These are phyloP conservation scores for Hyphopichia buzzinii DNA, from an alignment of 1,139 yeast species.

Conservation along the genomic window DNA sequence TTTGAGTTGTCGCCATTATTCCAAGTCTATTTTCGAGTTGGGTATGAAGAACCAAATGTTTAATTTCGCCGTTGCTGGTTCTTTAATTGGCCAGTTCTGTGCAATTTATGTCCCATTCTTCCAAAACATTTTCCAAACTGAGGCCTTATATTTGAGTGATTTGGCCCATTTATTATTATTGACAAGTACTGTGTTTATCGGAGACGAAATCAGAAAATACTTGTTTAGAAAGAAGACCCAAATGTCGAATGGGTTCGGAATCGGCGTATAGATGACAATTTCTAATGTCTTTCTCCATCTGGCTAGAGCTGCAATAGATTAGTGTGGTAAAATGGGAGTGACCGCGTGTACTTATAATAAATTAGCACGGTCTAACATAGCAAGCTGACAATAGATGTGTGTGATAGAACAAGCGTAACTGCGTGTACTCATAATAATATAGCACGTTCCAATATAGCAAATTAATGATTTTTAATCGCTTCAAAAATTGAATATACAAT, in stretches of 20 bases:
- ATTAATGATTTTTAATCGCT: too few relatives aligned
- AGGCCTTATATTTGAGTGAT: slow-evolving; percentile 72
- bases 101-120: slow-evolving; percentile 92
- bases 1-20: slow-evolving; percentile 80
- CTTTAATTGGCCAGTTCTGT: slow-evolving; percentile 86
- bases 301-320: too few relatives aligned
- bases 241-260: slow-evolving; percentile 4
- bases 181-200: slow-evolving; percentile 79
- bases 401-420: too few relatives aligned
- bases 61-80: slow-evolving; percentile 87
- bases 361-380: not conserved
- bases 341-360: too few relatives aligned
- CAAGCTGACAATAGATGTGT: too few relatives aligned
- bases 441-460: too few relatives aligned
- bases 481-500: too few relatives aligned
- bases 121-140: slow-evolving; percentile 91
- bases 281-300: too few relatives aligned
- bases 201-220: slow-evolving; percentile 77
- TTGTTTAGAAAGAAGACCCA: slow-evolving; percentile 11
- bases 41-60: slow-evolving; percentile 85
- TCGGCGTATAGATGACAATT: slow-evolving; percentile 3
- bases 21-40: slow-evolving; percentile 75
- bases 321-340: too few relatives aligned
- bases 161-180: slow-evolving; percentile 57
- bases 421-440: too few relatives aligned